A percentile compares a stretch with the other conserved stretches of the same genome.
phyloP scores from a whole-genome alignment of 31 red algal species.

The Asparagopsis taxiformis region DNA sequence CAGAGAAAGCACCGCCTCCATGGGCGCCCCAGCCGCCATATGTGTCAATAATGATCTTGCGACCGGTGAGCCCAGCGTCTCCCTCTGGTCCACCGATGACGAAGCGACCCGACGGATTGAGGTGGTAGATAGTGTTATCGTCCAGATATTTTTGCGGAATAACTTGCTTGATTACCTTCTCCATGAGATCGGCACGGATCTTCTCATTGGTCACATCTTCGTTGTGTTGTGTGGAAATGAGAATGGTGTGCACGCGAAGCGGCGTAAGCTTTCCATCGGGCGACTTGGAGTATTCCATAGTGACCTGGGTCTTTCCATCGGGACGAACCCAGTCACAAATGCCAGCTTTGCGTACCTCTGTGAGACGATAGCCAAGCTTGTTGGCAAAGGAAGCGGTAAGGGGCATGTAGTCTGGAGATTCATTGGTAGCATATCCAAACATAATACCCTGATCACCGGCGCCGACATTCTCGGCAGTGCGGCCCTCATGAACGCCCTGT shows the following conservation, averaged over 20 bases:
- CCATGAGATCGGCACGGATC: slow-evolving; percentile 86
- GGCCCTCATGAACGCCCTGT: slow-evolving; percentile 86
- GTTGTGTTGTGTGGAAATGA: slow-evolving; percentile 94
- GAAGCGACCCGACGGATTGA: slow-evolving; percentile 96
- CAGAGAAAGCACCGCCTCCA: slow-evolving; percentile 99
- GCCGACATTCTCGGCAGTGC: slow-evolving; percentile 73
- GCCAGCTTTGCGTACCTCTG: slow-evolving; percentile 91
- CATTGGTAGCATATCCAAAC: slow-evolving; percentile 99
- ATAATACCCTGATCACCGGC: slow-evolving; percentile 99
- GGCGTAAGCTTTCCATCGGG: slow-evolving; percentile 77
- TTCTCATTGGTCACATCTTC: slow-evolving; percentile 80
- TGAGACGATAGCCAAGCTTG: slow-evolving; percentile 87
- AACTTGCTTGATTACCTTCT: slow-evolving; percentile 90
- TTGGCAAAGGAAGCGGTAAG: slow-evolving; percentile 76
- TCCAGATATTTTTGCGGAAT: slow-evolving; percentile 88
- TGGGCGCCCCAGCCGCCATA: slow-evolving; percentile 99
- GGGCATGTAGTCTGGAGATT: slow-evolving; percentile 84
- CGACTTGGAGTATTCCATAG: slow-evolving; percentile 85
- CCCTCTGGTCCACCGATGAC: slow-evolving; percentile 98
- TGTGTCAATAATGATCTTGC: slow-evolving; percentile 99
- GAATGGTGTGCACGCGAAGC: slow-evolving; percentile 79
- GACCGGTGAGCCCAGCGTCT: slow-evolving; percentile 98
- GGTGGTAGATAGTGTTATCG: slow-evolving; percentile 76
- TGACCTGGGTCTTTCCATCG: slow-evolving; percentile 98
- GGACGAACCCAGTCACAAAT: slow-evolving; percentile 89